phyloP scores from a whole-genome alignment of 1,284 basidiomycete species.

The Meripilus lineatus region DNA sequence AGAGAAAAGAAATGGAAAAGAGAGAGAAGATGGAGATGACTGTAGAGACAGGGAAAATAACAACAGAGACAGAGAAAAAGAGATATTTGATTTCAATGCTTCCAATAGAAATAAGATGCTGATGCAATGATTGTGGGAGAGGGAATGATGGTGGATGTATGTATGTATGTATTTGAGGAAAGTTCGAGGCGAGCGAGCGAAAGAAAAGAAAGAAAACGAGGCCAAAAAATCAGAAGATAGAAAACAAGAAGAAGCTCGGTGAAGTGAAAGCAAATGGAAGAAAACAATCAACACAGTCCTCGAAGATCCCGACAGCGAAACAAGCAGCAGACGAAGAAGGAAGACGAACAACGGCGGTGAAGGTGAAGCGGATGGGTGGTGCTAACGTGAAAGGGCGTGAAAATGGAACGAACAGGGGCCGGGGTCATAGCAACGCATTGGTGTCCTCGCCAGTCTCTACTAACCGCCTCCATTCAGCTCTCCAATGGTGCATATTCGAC shows the following conservation, averaged over 20 bases:
- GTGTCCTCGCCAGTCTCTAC: conserved; percentile 64
- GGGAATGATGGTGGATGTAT: neutral
- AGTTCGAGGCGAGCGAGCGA: too few relatives aligned
- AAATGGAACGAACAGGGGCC: neutral
- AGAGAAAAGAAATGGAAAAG: conserved; percentile 4
- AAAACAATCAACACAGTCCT: neutral
- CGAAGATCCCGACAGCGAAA: neutral
- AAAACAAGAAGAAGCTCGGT: conserved; percentile 2
- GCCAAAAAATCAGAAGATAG: too few relatives aligned
- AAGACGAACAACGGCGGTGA: conserved; percentile 3
- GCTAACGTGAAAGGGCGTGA: neutral
- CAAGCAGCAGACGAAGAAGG: neutral
- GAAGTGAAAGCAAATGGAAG: too few relatives aligned
- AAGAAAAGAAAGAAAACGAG: too few relatives aligned
- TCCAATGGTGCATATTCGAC: conserved; percentile 66
- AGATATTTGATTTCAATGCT: neutral
- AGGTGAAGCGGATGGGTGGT: neutral
- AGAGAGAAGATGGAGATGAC: conserved; percentile 13
- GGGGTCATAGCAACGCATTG: conserved; percentile 53
- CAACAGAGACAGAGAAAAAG: conserved; percentile 4
- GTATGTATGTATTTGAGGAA: too few relatives aligned
- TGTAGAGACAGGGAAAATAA: too few relatives aligned
- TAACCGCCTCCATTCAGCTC: conserved; percentile 66
- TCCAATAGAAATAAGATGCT: neutral
- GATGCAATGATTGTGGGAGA: conserved; percentile 8